phyloP scores from a whole-genome alignment of 208 protist species.

The Naegleria lovaniensis region DNA sequence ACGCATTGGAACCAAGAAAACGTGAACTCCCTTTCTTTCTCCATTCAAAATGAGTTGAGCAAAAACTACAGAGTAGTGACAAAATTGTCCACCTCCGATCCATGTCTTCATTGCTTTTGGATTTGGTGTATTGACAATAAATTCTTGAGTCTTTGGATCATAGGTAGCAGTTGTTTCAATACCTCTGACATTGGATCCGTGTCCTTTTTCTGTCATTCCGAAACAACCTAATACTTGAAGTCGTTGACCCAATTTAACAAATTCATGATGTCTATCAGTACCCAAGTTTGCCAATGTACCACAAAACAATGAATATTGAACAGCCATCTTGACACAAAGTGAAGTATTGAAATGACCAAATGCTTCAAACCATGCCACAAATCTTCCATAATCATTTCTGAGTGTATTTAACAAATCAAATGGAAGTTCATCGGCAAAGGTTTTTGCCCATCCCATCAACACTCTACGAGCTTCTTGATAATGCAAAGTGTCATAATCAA shows the following conservation, averaged over 20 bases:
- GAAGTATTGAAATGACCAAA: neutral
- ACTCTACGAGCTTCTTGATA: slow-evolving; percentile 2
- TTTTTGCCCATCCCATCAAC: slow-evolving; percentile 1
- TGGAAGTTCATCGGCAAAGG: neutral
- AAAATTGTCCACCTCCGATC: slow-evolving; percentile 33
- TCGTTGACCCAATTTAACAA: neutral
- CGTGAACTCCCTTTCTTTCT: slow-evolving; percentile 22
- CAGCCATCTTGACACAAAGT: neutral
- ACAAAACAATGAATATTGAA: slow-evolving; percentile 23
- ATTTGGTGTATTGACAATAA: slow-evolving; percentile 36
- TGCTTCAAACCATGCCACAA: neutral
- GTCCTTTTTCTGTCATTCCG: slow-evolving; percentile 45
- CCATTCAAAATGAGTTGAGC: slow-evolving; percentile 30
- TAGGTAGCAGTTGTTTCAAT: slow-evolving; percentile 45
- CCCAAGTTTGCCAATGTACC: slow-evolving; percentile 4
- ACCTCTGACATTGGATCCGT: slow-evolving; percentile 46
- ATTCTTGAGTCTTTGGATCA: slow-evolving; percentile 35
- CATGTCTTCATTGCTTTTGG: slow-evolving; percentile 35
- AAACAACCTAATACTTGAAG: slow-evolving; percentile 23
- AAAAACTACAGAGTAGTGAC: slow-evolving; percentile 16
- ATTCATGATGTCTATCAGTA: neutral
- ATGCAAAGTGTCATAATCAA: slow-evolving; percentile 6
- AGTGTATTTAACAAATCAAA: neutral
- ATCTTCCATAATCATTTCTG: neutral
- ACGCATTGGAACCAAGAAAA: slow-evolving; percentile 30